Evolutionary conservation across 225 moss, liverwort and hornwort species (phyloP).

Genomic region (Climacium dendroides): DNA sequence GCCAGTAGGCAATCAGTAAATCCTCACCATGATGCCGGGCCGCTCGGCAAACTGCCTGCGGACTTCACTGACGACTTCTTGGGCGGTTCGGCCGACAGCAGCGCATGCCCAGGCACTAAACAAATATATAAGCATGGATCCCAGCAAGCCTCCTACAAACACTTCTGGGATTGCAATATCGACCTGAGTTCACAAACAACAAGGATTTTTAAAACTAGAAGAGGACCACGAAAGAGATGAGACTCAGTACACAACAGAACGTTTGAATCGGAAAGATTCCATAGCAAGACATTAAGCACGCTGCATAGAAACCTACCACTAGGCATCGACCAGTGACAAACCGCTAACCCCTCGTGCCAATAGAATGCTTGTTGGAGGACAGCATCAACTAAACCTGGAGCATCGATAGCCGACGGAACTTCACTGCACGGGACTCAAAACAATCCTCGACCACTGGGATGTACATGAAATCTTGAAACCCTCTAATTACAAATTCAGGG

Average conservation of each 20-base stretch:
- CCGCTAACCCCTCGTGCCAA: not conserved
- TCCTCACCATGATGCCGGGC: conserved; percentile 85
- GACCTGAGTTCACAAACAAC: conserved; percentile 42
- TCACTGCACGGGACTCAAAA: not conserved
- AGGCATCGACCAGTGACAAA: not conserved
- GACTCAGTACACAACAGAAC: not conserved
- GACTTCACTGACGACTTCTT: conserved; percentile 98
- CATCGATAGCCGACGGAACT: not conserved
- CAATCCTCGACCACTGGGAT: not conserved
- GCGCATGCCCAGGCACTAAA: conserved; percentile 98
- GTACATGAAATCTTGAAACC: not conserved
- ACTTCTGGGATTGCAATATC: conserved; percentile 97
- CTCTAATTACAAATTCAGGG: not conserved
- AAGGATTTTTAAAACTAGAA: not conserved
- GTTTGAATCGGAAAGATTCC: not conserved
- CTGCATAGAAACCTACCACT: not conserved
- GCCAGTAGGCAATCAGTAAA: not conserved
- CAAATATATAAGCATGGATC: conserved; percentile 91
- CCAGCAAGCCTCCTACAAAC: conserved; percentile 84
- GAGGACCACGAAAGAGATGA: not conserved
- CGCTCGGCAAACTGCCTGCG: conserved; percentile 88
- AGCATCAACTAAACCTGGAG: not conserved
- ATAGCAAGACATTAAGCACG: not conserved
- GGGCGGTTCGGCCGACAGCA: conserved; percentile 89
- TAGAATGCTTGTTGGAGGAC: not conserved